These are phyloP conservation scores for Chiua virens DNA, from an alignment of 768 basidiomycete species.

Conservation along the genomic window DNA sequence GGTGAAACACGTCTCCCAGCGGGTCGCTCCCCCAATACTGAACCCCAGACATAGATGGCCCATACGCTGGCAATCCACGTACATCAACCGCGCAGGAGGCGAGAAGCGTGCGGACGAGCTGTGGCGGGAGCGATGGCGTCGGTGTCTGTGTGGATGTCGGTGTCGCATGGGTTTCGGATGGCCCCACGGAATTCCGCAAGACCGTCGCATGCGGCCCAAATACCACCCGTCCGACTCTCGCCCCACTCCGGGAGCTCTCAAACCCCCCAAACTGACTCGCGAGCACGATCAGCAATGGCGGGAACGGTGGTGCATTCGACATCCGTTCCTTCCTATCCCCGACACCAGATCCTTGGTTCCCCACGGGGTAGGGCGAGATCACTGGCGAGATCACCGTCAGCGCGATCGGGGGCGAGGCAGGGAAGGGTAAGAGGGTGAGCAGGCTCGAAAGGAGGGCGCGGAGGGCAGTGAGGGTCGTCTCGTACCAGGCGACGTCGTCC, in stretches of 20 bases:
- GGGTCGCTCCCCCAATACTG: slow-evolving; percentile 28
- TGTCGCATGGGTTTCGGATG: background rate
- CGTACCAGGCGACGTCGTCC: background rate
- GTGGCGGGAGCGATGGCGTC: slow-evolving; percentile 35
- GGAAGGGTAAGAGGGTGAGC: slow-evolving; percentile 33
- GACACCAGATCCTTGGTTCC: slow-evolving; percentile 3
- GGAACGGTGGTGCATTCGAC: slow-evolving; percentile 32
- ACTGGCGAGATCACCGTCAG: slow-evolving; percentile 16
- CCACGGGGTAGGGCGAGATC: slow-evolving; percentile 8
- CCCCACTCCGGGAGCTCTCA: slow-evolving; percentile 25
- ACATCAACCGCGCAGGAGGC: slow-evolving; percentile 22
- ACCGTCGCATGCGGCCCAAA: slow-evolving; percentile 20
- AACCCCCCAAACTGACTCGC: slow-evolving; percentile 10
- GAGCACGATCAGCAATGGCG: slow-evolving; percentile 29
- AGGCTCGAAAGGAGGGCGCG: slow-evolving; percentile 35
- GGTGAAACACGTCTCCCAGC: slow-evolving; percentile 39
- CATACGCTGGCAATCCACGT: slow-evolving; percentile 12
- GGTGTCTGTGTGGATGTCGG: background rate
- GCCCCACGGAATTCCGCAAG: background rate
- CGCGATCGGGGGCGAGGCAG: slow-evolving; percentile 21
- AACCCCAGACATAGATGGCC: slow-evolving; percentile 13
- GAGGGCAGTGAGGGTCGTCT: slow-evolving; percentile 16
- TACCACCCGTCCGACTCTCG: slow-evolving; percentile 15
- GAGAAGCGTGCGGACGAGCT: slow-evolving; percentile 27
- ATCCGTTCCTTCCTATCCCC: slow-evolving; percentile 21